Base-by-base conservation (phyloP, 2,329 filamentous ascomycete species). In the Pseudogymnoascus sp. region DNA sequence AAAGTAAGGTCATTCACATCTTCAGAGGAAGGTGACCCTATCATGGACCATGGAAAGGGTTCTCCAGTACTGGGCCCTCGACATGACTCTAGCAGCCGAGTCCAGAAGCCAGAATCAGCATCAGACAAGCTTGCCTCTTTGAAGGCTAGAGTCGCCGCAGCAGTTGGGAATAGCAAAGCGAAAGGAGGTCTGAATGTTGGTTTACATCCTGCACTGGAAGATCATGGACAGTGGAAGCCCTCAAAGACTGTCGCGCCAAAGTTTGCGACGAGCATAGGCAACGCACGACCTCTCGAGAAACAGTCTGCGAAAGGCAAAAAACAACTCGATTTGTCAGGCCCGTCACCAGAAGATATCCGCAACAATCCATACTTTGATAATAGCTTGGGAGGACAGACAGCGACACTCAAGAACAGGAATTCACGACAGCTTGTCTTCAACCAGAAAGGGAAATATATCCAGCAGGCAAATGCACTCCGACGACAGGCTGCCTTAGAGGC, bases 361-460 rank as follows among this genome's bases (percentile, higher is more conserved):
- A 83, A 81, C 70, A 96, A 96, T 68, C 92, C 93, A 0, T 97
- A 96, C 74, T 93, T 89, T 68, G 91, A 96, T 70, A 81, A 88
- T 6, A 87, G 78, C 67, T 75, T 86, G 11, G 82, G 83, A n/a
- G 78, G 81, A 4, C 85, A 88, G 63, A 80, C 81, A 68, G 78
- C 79, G 62, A 72, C 77, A 67, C 80, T 75, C 71, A 90, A 88
- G 69, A 80, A 83, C 39, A 83, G 92, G 61, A 82, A 89, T 67
- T 84, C 91, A 10, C 86, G 90, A 65, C 86, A 90, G 67, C 81
- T 99, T 16, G 79, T 91, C 11, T 97, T 99, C 80, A 96, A 97
- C 71, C 87, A 93, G 69, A 96, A 96, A 75, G 95, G 95, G 62
- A 97, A 97, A 81, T 97, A 96, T 72, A 96, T 97, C 65, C 88